Evolutionary conservation across 495 filamentous ascomycete genomes (phyloP), one percentile per base, ranked within the genome.

Genomic region (Podospora appendiculata): DNA sequence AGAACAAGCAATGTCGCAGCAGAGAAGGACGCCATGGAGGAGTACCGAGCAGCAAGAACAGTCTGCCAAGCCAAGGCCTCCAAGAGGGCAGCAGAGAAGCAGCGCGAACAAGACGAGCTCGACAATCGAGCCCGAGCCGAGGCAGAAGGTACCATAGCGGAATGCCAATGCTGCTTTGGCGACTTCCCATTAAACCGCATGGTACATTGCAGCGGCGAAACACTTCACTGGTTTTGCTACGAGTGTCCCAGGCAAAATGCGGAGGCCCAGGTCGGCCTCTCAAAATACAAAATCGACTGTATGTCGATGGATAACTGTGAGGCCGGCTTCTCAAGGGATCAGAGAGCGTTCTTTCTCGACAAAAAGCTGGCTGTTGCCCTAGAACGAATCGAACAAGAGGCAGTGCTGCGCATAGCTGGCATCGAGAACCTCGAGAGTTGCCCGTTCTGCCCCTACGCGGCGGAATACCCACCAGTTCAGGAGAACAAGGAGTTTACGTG

Each of bases 401-500:
- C 83, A 18, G 79, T 77, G 32, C 72, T 95, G 18, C 75, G 79
- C 32, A 62, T 78, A 57, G 85, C 87, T 2, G 77, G 78, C 11
- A 76, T 89, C 44, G 79, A 86, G 32, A 78, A 79, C 41, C 78
- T 89, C 40, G 83, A 74, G 50, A 77, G 68, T 7, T 95, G 90
- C 56, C 89, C 90, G 1, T 92, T 91, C 64, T 95, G 90, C 65
- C 81, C 85, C 25, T 94, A 80, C 68, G 88, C 86, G 39, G 87
- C 81, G 10, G 83, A 88, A 25, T 85, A 79, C 54, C 69, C 69
- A 3, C 84, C 90, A 0, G 65, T 82, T 9, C 81, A 86, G n/a
- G 70, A 78, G 10, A 79, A 93, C 67, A 82, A 75, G 50, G 86
- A 91, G 58, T 94, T 95, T 50, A 70, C 74, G 6, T 95, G 90